Evolutionary conservation across 2,329 filamentous ascomycete species (phyloP).

Genomic region (Penicillium glabrum): DNA sequence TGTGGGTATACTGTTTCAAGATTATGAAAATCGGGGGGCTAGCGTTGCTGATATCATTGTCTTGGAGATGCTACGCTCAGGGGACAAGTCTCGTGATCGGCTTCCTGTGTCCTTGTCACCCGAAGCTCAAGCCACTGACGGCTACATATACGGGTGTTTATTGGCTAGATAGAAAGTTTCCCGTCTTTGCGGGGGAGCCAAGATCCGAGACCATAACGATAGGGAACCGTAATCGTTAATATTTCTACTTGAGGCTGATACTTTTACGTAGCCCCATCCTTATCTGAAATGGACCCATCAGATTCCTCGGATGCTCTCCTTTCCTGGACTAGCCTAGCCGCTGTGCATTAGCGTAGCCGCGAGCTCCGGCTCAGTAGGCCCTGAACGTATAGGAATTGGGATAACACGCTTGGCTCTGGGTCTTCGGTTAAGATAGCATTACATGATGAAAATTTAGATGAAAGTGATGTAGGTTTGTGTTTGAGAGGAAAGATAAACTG

Average conservation of each 20-base stretch:
- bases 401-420: background rate
- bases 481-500: background rate
- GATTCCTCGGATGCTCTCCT: background rate
- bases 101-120: background rate
- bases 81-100: background rate
- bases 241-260: background rate
- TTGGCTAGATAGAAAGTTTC: background rate
- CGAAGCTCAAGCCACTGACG: background rate
- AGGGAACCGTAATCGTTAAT: background rate
- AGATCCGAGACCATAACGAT: constrained; percentile 7
- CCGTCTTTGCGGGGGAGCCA: background rate
- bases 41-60: background rate
- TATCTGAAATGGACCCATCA: background rate
- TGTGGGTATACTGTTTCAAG: background rate
- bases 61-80: background rate
- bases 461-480: background rate
- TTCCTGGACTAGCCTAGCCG: constrained; percentile 8
- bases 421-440: background rate
- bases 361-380: background rate
- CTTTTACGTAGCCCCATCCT: background rate
- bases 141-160: background rate
- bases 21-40: background rate
- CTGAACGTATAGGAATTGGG: background rate
- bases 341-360: constrained; percentile 7
- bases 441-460: background rate